Evolutionary conservation across 2,329 filamentous ascomycete species (phyloP).

Genomic region (Fusarium dimerum): DNA sequence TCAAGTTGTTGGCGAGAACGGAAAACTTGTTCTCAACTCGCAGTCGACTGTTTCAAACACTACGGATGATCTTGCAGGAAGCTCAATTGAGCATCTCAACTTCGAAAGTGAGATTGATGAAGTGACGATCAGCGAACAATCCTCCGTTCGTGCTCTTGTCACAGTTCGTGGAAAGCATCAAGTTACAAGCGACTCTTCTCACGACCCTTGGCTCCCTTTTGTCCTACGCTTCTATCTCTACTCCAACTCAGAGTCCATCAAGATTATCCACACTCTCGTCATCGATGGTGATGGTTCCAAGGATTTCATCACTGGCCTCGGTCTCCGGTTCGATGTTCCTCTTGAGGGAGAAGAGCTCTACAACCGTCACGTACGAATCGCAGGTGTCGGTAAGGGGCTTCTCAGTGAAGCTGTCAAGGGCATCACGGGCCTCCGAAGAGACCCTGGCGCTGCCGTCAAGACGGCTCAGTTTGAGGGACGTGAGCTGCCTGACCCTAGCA

Average conservation of each 20-base stretch:
- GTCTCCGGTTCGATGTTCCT: slow-evolving; percentile 57
- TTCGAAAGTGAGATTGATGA: slow-evolving; percentile 55
- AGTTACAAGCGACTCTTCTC: slow-evolving; percentile 29
- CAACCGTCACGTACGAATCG: slow-evolving; percentile 59
- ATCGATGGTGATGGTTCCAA: slow-evolving; percentile 51
- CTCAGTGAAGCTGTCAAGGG: slow-evolving; percentile 61
- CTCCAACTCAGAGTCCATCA: slow-evolving; percentile 54
- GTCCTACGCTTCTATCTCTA: slow-evolving; percentile 58
- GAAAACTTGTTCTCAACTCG: slow-evolving; percentile 54
- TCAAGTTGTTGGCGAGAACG: slow-evolving; percentile 46
- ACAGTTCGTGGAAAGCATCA: slow-evolving; percentile 44
- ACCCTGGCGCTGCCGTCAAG: slow-evolving; percentile 51
- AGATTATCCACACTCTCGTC: slow-evolving; percentile 56
- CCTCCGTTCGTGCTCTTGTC: slow-evolving; percentile 42
- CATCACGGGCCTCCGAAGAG: slow-evolving; percentile 58
- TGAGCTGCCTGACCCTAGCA: slow-evolving; percentile 42
- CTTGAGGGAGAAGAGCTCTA: slow-evolving; percentile 53
- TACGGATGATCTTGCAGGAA: slow-evolving; percentile 14
- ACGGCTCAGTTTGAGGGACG: slow-evolving; percentile 51
- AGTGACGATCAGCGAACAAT: slow-evolving; percentile 47
- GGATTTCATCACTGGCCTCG: slow-evolving; percentile 56
- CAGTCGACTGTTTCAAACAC: slow-evolving; percentile 48
- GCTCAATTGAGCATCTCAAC: slow-evolving; percentile 41
- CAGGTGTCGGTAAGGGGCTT: slow-evolving; percentile 55
- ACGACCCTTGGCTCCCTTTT: slow-evolving; percentile 53